phyloP scores from a whole-genome alignment of 306 rosid species.

The Fragaria vesca region DNA sequence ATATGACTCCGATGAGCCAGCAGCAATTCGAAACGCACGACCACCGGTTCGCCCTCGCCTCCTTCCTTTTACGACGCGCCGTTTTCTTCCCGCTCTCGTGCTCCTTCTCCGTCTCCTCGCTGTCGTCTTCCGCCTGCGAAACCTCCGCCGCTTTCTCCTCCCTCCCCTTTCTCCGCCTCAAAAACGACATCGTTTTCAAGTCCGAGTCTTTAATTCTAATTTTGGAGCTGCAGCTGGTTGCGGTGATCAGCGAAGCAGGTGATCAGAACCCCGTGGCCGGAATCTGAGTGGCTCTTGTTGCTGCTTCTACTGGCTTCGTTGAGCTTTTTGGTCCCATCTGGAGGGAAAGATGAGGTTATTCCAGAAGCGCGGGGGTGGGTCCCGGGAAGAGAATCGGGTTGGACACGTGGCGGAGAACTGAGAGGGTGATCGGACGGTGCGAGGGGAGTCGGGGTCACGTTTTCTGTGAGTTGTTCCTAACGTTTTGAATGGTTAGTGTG shows the following conservation, averaged over 20 bases:
- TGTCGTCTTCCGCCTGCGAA: constrained; percentile 20
- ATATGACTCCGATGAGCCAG: constrained; percentile 66
- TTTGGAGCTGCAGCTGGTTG: neutral
- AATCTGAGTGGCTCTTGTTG: neutral
- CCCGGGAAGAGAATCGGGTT: neutral
- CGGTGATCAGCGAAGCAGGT: neutral
- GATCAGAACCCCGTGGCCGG: constrained; percentile 9
- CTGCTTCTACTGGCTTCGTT: neutral
- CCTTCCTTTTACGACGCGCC: neutral
- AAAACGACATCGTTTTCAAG: constrained; percentile 49
- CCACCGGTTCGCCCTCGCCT: constrained; percentile 25
- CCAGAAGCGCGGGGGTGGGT: neutral
- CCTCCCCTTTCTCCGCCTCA: constrained; percentile 54
- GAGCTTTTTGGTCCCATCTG: neutral
- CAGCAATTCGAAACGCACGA: constrained; percentile 66
- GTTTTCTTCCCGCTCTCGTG: constrained; percentile 14
- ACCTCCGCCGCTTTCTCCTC: neutral
- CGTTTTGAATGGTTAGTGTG: neutral
- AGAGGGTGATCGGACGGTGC: neutral
- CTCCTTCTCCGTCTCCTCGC: constrained; percentile 16
- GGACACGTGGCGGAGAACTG: neutral
- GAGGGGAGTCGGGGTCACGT: neutral
- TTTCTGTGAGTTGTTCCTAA: too few relatives aligned
- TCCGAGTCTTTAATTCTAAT: too few relatives aligned
- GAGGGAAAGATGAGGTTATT: neutral